Evolutionary conservation across 805 yeast species (phyloP).

Genomic region (Starmerella stigmatis): DNA sequence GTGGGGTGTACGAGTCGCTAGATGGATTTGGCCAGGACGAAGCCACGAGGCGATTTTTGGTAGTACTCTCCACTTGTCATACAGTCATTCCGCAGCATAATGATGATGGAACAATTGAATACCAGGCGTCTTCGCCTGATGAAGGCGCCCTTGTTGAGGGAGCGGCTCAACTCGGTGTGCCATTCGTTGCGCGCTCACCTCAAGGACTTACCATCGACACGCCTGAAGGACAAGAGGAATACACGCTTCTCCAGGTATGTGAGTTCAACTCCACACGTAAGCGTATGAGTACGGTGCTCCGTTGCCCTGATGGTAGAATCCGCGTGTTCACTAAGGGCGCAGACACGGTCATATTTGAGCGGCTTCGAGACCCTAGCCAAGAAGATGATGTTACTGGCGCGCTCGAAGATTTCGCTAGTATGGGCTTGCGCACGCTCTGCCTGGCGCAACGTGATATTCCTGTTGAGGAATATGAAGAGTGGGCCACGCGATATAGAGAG

Average conservation of each 20-base stretch:
- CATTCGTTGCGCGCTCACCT: slow-evolving; percentile 77
- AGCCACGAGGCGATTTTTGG: slow-evolving; percentile 54
- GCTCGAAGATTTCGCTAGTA: slow-evolving; percentile 91
- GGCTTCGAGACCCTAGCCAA: slow-evolving; percentile 42
- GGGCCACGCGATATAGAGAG: slow-evolving; percentile 57
- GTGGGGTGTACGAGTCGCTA: slow-evolving; percentile 61
- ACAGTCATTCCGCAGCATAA: slow-evolving; percentile 90
- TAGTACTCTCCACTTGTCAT: slow-evolving; percentile 83
- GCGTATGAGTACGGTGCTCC: slow-evolving; percentile 90
- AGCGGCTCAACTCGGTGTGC: slow-evolving; percentile 79
- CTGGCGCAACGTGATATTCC: slow-evolving; percentile 74
- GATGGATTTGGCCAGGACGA: slow-evolving; percentile 1
- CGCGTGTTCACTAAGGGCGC: slow-evolving; percentile 93
- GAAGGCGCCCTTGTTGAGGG: slow-evolving; percentile 98
- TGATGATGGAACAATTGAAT: slow-evolving; percentile 49
- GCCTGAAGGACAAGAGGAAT: slow-evolving; percentile 42
- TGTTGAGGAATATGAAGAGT: slow-evolving; percentile 61
- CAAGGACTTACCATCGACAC: slow-evolving; percentile 59
- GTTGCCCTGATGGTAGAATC: slow-evolving; percentile 89
- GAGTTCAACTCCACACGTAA: slow-evolving; percentile 96
- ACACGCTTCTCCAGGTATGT: slow-evolving; percentile 78
- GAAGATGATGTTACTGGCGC: slow-evolving; percentile 75
- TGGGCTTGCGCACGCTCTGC: slow-evolving; percentile 90
- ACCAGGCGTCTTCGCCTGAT: slow-evolving; percentile 98
- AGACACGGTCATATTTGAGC: slow-evolving; percentile 85